phyloP scores from a whole-genome alignment of 2,329 filamentous ascomycete genomes.

The Neoscytalidium dimidiatum region DNA sequence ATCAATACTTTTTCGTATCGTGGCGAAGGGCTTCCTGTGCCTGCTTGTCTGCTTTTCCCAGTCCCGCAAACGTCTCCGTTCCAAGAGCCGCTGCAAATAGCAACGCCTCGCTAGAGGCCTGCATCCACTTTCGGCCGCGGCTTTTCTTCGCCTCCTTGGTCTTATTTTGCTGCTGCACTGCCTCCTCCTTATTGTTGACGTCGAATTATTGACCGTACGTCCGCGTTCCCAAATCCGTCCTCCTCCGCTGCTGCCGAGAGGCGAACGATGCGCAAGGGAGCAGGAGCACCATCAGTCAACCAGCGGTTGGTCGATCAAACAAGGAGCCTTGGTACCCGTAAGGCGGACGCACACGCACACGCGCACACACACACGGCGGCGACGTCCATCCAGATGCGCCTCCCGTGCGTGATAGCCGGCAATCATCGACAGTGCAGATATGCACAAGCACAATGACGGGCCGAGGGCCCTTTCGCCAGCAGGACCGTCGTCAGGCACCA shows the following conservation, averaged over 20 bases:
- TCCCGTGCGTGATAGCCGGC: background rate
- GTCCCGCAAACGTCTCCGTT: background rate
- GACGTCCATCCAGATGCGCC: too few relatives aligned
- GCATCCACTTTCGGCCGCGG: too few relatives aligned
- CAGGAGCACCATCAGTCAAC: too few relatives aligned
- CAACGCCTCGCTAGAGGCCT: background rate
- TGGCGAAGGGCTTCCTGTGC: background rate
- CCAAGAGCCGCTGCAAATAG: background rate
- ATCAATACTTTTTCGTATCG: constrained; percentile 2
- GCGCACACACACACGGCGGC: too few relatives aligned
- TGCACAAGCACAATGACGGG: background rate
- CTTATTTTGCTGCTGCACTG: background rate
- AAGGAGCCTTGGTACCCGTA: background rate
- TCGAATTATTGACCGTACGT: too few relatives aligned
- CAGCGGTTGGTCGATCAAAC: too few relatives aligned
- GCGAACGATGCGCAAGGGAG: background rate
- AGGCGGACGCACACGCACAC: too few relatives aligned
- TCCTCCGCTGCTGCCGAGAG: too few relatives aligned
- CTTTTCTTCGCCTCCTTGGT: too few relatives aligned
- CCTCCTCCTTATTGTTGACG: background rate
- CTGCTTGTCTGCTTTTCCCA: background rate
- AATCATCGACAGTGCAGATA: background rate
- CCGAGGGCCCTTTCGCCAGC: too few relatives aligned
- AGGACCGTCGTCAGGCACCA: too few relatives aligned
- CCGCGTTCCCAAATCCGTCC: background rate